Conservation (phyloP, 2,329 filamentous ascomycete species). For the Ophiostoma ulmi region DNA sequence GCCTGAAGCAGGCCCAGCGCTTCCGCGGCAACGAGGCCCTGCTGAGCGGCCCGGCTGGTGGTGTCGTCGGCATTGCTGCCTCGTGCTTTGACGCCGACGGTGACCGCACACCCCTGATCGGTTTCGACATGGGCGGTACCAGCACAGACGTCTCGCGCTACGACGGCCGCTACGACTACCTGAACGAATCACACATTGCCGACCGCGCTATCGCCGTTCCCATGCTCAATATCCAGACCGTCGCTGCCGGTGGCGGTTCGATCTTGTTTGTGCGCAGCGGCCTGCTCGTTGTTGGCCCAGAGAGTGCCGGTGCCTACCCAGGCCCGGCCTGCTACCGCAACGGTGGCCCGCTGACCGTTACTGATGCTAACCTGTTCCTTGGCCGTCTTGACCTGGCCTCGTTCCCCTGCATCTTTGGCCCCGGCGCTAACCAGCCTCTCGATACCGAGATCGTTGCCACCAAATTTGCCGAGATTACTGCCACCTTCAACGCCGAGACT, state of each 20-base stretch:
- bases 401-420: slow-evolving; percentile 65
- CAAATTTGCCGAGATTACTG: slow-evolving; percentile 81
- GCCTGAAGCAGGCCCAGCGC: slow-evolving; percentile 27
- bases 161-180: slow-evolving; percentile 58
- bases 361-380: slow-evolving; percentile 62
- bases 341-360: slow-evolving; percentile 41
- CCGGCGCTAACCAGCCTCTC: slow-evolving; percentile 65
- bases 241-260: slow-evolving; percentile 66
- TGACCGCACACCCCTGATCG: slow-evolving; percentile 59
- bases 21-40: slow-evolving; percentile 48
- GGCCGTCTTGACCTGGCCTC: slow-evolving; percentile 53
- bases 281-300: slow-evolving; percentile 78
- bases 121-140: slow-evolving; percentile 50
- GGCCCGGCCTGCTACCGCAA: slow-evolving; percentile 66
- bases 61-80: slow-evolving; percentile 66
- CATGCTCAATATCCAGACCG: slow-evolving; percentile 89
- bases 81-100: slow-evolving; percentile 65
- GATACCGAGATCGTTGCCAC: slow-evolving; percentile 63
- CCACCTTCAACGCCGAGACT: slow-evolving; percentile 65
- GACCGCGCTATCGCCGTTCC: slow-evolving; percentile 90
- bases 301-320: slow-evolving; percentile 66
- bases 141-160: slow-evolving; percentile 23
- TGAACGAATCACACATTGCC: slow-evolving; percentile 63
- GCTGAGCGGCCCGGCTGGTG: slow-evolving; percentile 64
- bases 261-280: slow-evolving; percentile 72